Conservation (phyloP, 768 basidiomycete genomes). For the Serpula lacrymans region DNA sequence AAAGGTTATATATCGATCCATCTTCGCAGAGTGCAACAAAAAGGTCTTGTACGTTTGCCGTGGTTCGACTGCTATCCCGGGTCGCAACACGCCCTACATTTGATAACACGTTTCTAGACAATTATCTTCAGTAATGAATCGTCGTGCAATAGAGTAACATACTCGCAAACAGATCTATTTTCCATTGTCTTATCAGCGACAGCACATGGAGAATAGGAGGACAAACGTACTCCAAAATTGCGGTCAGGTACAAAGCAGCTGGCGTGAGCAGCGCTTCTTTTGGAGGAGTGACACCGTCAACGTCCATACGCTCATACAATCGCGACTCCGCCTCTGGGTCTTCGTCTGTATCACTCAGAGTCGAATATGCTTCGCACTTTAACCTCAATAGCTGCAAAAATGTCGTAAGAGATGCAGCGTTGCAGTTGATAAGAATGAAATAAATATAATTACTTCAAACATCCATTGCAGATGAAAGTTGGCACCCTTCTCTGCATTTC, state of each 20-base stretch:
- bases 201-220: slow-evolving; percentile 14
- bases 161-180: slow-evolving; percentile 83
- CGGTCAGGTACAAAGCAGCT: slow-evolving; percentile 86
- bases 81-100: slow-evolving; percentile 83
- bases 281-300: slow-evolving; percentile 48
- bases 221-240: slow-evolving; percentile 81
- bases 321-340: slow-evolving; percentile 61
- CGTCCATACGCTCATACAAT: slow-evolving; percentile 59
- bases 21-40: slow-evolving; percentile 91
- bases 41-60: slow-evolving; percentile 76
- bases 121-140: slow-evolving; percentile 5
- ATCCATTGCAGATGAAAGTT: slow-evolving; percentile 71
- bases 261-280: slow-evolving; percentile 64
- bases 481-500: slow-evolving; percentile 47
- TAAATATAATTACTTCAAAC: slow-evolving; percentile 58
- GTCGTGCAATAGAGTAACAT: slow-evolving; percentile 30
- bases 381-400: slow-evolving; percentile 64
- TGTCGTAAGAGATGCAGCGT: too few species aligned
- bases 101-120: slow-evolving; percentile 71
- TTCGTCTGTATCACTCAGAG: slow-evolving; percentile 77
- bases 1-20: slow-evolving; percentile 77
- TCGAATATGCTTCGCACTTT: slow-evolving; percentile 88
- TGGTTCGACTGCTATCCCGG: slow-evolving; percentile 77
- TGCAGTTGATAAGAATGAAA: slow-evolving; percentile 8
- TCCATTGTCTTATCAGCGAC: slow-evolving; percentile 23